Evolutionary conservation across 2,329 filamentous ascomycete genomes (phyloP).

Genomic region (Sclerotinia sclerotiorum): DNA sequence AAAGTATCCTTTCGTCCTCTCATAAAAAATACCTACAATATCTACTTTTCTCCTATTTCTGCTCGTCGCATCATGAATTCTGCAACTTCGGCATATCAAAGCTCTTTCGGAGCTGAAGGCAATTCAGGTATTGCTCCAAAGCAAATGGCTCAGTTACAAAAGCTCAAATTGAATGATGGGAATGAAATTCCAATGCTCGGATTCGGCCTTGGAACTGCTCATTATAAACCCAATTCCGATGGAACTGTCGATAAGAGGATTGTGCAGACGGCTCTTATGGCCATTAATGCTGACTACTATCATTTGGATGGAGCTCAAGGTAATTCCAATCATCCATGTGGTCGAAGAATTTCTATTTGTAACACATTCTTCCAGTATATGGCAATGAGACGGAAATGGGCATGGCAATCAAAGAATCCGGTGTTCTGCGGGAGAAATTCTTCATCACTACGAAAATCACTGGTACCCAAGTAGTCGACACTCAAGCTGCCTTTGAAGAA

Average conservation of each 20-base stretch:
- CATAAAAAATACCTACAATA: neutral
- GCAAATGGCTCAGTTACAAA: slow-evolving; percentile 53
- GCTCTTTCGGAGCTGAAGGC: slow-evolving; percentile 28
- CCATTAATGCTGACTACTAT: slow-evolving; percentile 67
- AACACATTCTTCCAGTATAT: slow-evolving; percentile 48
- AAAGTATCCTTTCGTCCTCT: neutral
- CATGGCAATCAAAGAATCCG: slow-evolving; percentile 65
- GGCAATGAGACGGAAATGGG: slow-evolving; percentile 70
- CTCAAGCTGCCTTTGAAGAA: slow-evolving; percentile 52
- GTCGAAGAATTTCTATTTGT: neutral
- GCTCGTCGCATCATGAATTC: slow-evolving; percentile 45
- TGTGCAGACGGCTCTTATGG: slow-evolving; percentile 54
- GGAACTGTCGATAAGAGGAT: slow-evolving; percentile 53
- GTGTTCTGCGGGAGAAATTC: slow-evolving; percentile 64
- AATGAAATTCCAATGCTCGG: slow-evolving; percentile 69
- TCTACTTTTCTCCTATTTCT: neutral
- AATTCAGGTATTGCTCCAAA: slow-evolving; percentile 77
- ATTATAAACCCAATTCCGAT: slow-evolving; percentile 51
- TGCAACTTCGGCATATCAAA: slow-evolving; percentile 42
- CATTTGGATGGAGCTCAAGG: slow-evolving; percentile 76
- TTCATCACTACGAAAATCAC: slow-evolving; percentile 65
- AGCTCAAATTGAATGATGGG: slow-evolving; percentile 71
- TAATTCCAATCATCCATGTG: slow-evolving; percentile 34
- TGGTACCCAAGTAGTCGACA: slow-evolving; percentile 39
- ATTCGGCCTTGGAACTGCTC: slow-evolving; percentile 71